phyloP scores from a whole-genome alignment of 2,329 filamentous ascomycete genomes.

The Arthrobotrys conoides region DNA sequence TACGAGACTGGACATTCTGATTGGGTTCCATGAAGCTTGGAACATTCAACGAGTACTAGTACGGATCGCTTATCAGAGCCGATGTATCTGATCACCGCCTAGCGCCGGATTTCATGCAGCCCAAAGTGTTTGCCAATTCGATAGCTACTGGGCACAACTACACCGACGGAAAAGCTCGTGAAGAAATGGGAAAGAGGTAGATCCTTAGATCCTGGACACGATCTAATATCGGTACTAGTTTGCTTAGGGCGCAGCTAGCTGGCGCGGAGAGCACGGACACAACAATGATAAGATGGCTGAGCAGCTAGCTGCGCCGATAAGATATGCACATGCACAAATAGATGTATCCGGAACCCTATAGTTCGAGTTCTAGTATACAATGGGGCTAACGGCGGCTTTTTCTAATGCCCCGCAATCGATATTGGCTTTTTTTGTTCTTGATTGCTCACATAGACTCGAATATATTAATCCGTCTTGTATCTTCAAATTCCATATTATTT shows the following conservation, averaged over 20 bases:
- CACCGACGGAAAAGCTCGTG: neutral
- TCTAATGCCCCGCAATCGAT: neutral
- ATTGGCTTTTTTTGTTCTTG: neutral
- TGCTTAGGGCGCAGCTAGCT: neutral
- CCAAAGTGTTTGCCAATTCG: neutral
- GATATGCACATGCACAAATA: neutral
- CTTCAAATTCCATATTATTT: too few relatives aligned
- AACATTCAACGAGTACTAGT: neutral
- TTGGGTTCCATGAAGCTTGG: neutral
- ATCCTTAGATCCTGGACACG: slow-evolving; percentile 1
- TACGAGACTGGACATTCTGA: neutral
- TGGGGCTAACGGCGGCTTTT: neutral
- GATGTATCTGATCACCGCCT: neutral
- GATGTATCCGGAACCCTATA: neutral
- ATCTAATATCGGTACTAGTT: neutral
- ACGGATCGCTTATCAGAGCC: neutral
- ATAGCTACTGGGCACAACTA: neutral
- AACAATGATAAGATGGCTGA: neutral
- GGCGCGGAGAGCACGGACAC: neutral
- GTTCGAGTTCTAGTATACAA: too few relatives aligned
- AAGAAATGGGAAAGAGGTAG: neutral
- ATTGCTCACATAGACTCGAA: neutral
- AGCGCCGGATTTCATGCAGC: too few relatives aligned
- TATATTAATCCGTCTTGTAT: neutral
- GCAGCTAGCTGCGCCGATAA: slow-evolving; percentile 6